Percentiles rank a stretch among this genome's conserved stretches.
phyloP scores from a whole-genome alignment of 148 eudicot genomes.

The Rhododendron williamsianum region DNA sequence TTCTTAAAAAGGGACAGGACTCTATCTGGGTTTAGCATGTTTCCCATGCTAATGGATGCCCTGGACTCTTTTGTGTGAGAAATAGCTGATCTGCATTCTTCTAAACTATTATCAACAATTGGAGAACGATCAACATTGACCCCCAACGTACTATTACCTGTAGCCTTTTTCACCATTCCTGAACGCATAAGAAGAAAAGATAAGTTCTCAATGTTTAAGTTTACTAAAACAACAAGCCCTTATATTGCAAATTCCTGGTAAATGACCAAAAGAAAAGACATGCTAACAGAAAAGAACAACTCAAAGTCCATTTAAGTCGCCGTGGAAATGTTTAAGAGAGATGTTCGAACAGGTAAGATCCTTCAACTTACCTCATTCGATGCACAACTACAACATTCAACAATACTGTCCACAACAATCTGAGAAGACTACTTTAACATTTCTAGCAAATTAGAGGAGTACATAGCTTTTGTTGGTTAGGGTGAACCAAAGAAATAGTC shows the following conservation, averaged over 20 bases:
- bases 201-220: not conserved
- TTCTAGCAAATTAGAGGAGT: not conserved
- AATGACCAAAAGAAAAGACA: not conserved
- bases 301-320: not conserved
- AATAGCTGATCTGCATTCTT: constrained; percentile 38
- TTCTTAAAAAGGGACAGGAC: constrained; percentile 62
- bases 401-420: not conserved
- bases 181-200: constrained; percentile 6
- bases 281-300: not conserved
- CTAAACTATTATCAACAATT: constrained; percentile 29
- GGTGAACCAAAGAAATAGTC: not conserved
- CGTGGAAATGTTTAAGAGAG: not conserved
- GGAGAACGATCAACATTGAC: constrained; percentile 59
- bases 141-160: constrained; percentile 27
- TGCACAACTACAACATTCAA: not conserved
- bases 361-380: not conserved
- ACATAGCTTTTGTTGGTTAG: not conserved
- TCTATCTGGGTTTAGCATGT: constrained; percentile 49
- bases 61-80: constrained; percentile 37
- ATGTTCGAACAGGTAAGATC: not conserved
- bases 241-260: not conserved
- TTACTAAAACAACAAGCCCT: not conserved
- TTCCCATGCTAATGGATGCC: constrained; percentile 21
- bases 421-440: not conserved
- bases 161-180: constrained; percentile 87